Conservation (phyloP, 2,329 filamentous ascomycete species). For the Cladosporium sp. region DNA sequence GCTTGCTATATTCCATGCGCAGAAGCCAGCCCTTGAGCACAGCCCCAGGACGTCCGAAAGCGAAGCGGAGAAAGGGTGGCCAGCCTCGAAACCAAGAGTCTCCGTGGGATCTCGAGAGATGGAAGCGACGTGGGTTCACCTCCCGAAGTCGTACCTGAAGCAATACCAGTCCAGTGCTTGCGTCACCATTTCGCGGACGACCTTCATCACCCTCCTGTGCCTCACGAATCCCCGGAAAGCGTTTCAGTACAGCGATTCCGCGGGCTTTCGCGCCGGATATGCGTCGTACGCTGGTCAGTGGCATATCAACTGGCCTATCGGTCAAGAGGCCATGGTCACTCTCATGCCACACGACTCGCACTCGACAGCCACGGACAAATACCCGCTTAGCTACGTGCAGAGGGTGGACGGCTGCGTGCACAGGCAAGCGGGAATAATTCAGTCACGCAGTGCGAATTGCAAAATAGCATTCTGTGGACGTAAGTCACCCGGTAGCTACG, state of each 20-base stretch:
- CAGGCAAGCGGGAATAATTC: background rate
- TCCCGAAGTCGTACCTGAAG: background rate
- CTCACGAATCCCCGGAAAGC: conserved; percentile 1
- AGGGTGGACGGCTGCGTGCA: background rate
- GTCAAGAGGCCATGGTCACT: background rate
- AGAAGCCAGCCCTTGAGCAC: background rate
- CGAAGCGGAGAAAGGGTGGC: background rate
- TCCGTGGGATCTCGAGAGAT: background rate
- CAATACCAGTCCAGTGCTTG: background rate
- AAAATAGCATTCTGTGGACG: conserved; percentile 1
- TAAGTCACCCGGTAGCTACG: background rate
- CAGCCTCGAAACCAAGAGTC: background rate
- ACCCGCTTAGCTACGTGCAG: background rate
- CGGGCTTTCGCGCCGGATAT: conserved; percentile 1
- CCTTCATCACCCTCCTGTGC: conserved; percentile 2
- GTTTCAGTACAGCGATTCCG: conserved; percentile 6
- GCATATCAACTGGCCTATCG: conserved; percentile 1
- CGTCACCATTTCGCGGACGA: conserved; percentile 1
- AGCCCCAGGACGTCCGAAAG: background rate
- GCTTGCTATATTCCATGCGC: background rate
- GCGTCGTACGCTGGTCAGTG: conserved; percentile 4
- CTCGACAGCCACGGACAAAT: background rate
- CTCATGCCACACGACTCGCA: conserved; percentile 2
- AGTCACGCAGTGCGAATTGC: background rate
- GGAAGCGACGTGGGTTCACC: background rate